Conservation (phyloP, 768 basidiomycete species). For the Lentinula sp. region DNA sequence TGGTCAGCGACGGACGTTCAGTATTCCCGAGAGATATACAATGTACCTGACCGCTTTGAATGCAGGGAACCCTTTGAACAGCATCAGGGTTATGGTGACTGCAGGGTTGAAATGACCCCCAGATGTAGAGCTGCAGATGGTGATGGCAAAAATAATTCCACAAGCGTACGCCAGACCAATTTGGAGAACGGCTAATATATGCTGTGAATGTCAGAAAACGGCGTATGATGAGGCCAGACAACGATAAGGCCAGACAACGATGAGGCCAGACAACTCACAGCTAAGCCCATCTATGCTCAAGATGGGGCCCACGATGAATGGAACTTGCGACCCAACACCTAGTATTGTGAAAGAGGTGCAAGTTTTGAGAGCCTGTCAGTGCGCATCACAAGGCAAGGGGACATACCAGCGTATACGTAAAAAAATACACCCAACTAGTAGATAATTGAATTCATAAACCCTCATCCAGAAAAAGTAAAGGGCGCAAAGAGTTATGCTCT, state of each 20-base stretch:
- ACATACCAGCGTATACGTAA: slow-evolving; percentile 47
- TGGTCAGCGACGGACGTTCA: not conserved
- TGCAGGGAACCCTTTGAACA: slow-evolving; percentile 51
- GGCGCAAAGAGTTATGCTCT: not conserved
- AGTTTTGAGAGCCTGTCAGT: not conserved
- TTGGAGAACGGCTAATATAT: slow-evolving; percentile 40
- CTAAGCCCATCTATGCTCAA: slow-evolving; percentile 34
- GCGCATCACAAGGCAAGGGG: not conserved
- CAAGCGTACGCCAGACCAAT: slow-evolving; percentile 53
- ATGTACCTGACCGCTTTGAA: slow-evolving; percentile 44
- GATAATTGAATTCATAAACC: not conserved
- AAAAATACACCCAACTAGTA: slow-evolving; percentile 54
- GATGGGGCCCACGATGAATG: slow-evolving; percentile 42
- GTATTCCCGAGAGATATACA: not conserved
- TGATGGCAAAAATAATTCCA: slow-evolving; percentile 55
- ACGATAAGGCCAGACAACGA: too few species aligned
- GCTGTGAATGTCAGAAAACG: not conserved
- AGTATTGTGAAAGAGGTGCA: not conserved
- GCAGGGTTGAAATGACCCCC: slow-evolving; percentile 66
- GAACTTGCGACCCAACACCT: slow-evolving; percentile 53
- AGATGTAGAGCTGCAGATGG: slow-evolving; percentile 44
- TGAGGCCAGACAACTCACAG: slow-evolving; percentile 30
- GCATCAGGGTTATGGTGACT: slow-evolving; percentile 43
- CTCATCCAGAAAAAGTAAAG: slow-evolving; percentile 4
- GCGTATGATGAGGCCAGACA: not conserved